phyloP scores from a whole-genome alignment of 148 eudicot species.

The Arctostaphylos glauca region DNA sequence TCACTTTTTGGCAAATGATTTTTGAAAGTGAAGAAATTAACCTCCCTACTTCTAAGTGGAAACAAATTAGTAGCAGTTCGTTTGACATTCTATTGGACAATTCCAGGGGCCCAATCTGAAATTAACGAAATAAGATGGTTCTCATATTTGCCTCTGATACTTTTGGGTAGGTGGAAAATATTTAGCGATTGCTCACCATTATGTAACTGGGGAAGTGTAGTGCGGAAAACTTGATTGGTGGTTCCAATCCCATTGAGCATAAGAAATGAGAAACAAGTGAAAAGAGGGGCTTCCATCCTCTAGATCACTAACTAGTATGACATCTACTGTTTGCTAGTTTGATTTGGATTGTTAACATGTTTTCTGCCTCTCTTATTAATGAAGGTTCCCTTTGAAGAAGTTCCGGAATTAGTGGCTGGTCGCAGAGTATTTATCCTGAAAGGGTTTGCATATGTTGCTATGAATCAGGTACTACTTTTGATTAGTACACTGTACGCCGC shows the following conservation, averaged over 20 bases:
- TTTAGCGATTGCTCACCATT: neutral
- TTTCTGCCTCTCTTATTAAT: conserved; percentile 21
- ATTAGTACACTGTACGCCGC: neutral
- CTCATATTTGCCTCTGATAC: conserved; percentile 1
- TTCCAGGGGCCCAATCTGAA: neutral
- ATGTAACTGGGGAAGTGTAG: neutral
- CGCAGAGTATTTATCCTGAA: conserved; percentile 72
- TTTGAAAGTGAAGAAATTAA: neutral
- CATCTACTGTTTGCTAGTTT: neutral
- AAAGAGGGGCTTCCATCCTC: neutral
- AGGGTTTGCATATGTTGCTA: conserved; percentile 89
- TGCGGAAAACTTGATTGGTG: neutral
- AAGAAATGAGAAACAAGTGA: neutral
- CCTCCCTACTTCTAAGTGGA: conserved; percentile 3
- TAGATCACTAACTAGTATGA: neutral
- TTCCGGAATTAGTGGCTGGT: conserved; percentile 81
- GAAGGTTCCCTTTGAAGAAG: conserved; percentile 95
- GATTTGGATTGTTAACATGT: conserved; percentile 15
- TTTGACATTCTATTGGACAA: conserved; percentile 2
- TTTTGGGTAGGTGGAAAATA: neutral
- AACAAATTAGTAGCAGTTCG: neutral
- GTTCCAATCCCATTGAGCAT: neutral
- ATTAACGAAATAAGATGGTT: neutral
- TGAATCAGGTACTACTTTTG: conserved; percentile 62
- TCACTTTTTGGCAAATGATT: neutral